Conservation (phyloP, 352 stramenopile genomes). For the Phytophthora cactorum region DNA sequence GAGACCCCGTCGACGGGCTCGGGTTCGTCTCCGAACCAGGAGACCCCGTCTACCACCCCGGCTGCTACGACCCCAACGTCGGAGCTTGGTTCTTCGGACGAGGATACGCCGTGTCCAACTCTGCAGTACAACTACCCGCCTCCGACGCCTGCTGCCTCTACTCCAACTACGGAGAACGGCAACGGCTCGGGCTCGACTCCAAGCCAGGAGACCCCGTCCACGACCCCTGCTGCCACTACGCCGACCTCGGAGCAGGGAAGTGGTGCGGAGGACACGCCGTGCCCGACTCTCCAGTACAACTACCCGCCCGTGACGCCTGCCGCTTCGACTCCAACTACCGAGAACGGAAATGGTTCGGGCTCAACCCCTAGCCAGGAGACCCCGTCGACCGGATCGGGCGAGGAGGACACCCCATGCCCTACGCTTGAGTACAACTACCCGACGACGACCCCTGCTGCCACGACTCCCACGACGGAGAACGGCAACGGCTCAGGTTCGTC, state of each 20-base stretch:
- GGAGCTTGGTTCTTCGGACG: too few species aligned
- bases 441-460: background rate
- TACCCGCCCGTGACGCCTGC: constrained; percentile 13
- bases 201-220: constrained; percentile 24
- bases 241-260: constrained; percentile 8
- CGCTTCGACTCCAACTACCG: background rate
- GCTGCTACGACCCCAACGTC: too few species aligned
- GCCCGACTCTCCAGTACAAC: constrained; percentile 38
- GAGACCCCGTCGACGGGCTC: too few species aligned
- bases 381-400: constrained; percentile 1
- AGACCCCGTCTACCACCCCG: too few species aligned
- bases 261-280: constrained; percentile 8
- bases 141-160: background rate
- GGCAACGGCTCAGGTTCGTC: background rate
- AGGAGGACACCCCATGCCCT: constrained; percentile 31
- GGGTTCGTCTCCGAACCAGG: too few species aligned
- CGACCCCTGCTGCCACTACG: constrained; percentile 1
- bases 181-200: constrained; percentile 10
- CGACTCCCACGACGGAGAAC: background rate
- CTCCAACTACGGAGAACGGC: background rate
- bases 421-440: constrained; percentile 34
- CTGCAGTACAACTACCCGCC: constrained; percentile 40
- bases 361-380: constrained; percentile 13
- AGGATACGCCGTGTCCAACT: constrained; percentile 17
- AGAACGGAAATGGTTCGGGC: background rate